These are phyloP conservation scores for Calonectria montana DNA, from an alignment of 2,329 filamentous ascomycete genomes.

Conservation along the genomic window DNA sequence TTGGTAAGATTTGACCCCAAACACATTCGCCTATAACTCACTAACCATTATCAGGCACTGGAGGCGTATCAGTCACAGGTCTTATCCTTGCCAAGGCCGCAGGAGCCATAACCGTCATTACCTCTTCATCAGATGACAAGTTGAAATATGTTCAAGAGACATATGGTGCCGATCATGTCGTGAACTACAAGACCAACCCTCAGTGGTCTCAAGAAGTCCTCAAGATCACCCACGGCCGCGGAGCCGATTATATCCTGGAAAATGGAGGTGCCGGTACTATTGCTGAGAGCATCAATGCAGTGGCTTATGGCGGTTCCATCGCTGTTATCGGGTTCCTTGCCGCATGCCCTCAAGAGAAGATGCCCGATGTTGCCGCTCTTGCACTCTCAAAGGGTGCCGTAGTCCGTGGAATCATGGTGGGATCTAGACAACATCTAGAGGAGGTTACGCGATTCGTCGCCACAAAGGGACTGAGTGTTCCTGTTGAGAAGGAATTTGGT, in stretches of 20 bases:
- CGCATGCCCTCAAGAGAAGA: not conserved
- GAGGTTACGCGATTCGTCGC: not conserved
- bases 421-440: conserved; percentile 20
- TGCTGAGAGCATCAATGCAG: conserved; percentile 56
- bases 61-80: conserved; percentile 57
- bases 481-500: conserved; percentile 19
- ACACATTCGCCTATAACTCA: too few relatives aligned
- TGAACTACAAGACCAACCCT: conserved; percentile 61
- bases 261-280: conserved; percentile 54
- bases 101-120: conserved; percentile 58
- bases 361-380: conserved; percentile 17
- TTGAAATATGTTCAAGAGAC: conserved; percentile 49
- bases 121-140: conserved; percentile 62
- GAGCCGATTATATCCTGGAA: conserved; percentile 56
- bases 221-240: conserved; percentile 54
- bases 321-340: conserved; percentile 57
- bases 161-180: conserved; percentile 55
- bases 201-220: conserved; percentile 59
- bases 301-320: conserved; percentile 58
- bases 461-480: not conserved
- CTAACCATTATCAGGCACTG: conserved; percentile 51
- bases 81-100: conserved; percentile 59
- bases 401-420: conserved; percentile 22
- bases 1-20: conserved; percentile 34
- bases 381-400: conserved; percentile 14